Base-by-base conservation (phyloP, 2,329 filamentous ascomycete genomes). In the Graphiopsis chlorocephala region DNA sequence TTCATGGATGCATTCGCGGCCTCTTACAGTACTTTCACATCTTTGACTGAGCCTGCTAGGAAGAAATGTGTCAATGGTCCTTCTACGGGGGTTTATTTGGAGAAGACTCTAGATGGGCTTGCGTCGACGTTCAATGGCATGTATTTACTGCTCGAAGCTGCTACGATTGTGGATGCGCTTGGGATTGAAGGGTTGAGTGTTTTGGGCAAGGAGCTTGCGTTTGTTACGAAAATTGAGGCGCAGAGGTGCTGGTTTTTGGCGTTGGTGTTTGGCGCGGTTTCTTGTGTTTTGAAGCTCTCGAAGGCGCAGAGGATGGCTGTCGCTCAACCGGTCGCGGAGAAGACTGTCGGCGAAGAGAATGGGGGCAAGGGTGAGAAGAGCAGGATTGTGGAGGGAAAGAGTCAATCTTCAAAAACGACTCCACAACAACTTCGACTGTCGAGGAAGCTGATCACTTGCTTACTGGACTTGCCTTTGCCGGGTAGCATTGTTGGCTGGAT, bases 401-500 rank as follows among this genome's bases (percentile, higher is more conserved):
- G 28, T 33, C 45, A 50, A 5, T 8, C 11, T 4, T 17, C 58
- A 25, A n/a, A 35, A 20, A 50, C 2, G 26, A 38, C 28, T 23
- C 25, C 20, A 8, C 33, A 55, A 25, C 23, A 20, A 11, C 5
- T 25, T 4, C 47, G 47, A 11, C 20, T 62, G 6, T 15, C 33
- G 8, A 62, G 48, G n/a, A 62, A 62, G 23, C 6, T 62, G 48
- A 50, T 62, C 14, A 50, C 33, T n/a, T 55, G 29, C 14, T n/a
- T 62, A 35, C 20, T 62, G 33, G 60, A 62, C 15, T 20, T 62
- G 33, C 31, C 48, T 11, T 12, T 62, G 23, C 60, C 60, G 20
- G 60, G 60, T 5, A 62, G 31, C 17, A 33, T 55, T 10, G 29
- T 62, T 11, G 60, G 60, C 28, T 62, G 60, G 60, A 45, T 62